Percentiles rank a stretch among this genome's conserved stretches.
These are phyloP conservation scores for Cylindrotheca closterium DNA, from an alignment of 108 stramenopile genomes.

Conservation along the genomic window DNA sequence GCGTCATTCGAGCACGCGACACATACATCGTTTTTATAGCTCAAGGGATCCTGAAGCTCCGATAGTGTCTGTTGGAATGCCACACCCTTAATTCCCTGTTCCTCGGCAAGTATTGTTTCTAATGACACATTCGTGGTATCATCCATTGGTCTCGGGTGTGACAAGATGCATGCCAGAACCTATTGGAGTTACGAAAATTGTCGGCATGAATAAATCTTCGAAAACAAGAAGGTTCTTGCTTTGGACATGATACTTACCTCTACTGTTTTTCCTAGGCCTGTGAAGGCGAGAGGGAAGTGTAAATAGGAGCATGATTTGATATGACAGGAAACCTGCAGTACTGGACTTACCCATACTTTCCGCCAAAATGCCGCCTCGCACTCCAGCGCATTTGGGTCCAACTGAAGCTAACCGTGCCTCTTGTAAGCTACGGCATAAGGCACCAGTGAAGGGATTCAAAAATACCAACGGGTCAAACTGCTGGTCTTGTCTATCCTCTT, in stretches of 20 bases:
- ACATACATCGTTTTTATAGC: not conserved
- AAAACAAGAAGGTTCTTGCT: no score
- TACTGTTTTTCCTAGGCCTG: constrained; percentile 56
- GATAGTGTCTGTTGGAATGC: not conserved
- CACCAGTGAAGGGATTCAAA: constrained; percentile 54
- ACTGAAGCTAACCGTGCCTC: constrained; percentile 26
- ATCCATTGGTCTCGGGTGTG: constrained; percentile 22
- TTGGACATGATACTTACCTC: no score
- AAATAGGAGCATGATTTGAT: no score
- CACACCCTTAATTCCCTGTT: not conserved
- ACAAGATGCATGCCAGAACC: constrained; percentile 57
- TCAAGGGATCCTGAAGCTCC: not conserved
- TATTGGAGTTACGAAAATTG: no score
- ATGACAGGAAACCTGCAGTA: no score
- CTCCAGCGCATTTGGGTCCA: not conserved
- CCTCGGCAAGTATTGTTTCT: not conserved
- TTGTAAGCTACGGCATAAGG: constrained; percentile 32
- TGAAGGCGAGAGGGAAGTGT: no score
- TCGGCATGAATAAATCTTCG: no score
- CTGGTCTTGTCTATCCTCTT: not conserved
- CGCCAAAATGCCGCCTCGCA: constrained; percentile 60
- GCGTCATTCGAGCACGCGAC: not conserved
- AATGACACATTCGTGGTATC: not conserved
- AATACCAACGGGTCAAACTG: not conserved
- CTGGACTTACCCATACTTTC: constrained; percentile 50